Evolutionary conservation across 345 rosid genomes (phyloP), one percentile per base, ranked within the genome.

Genomic region (Arabis alpina): DNA sequence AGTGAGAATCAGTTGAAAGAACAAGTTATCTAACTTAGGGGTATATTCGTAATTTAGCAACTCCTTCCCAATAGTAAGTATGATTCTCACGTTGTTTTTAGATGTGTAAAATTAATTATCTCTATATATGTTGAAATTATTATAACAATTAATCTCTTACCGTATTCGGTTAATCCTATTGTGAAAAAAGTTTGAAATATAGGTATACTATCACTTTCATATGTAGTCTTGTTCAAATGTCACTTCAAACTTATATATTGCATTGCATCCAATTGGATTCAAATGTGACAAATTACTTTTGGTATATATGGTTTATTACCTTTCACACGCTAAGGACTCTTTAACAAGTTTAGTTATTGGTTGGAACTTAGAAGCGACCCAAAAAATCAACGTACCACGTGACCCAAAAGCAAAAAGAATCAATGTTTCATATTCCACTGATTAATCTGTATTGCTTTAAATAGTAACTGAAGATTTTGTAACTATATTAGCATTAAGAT

Each of bases 1-100:
- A 69, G 76, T 36, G 75, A 71, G 39, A 54, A 55, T 54, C 87
- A 87, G 25, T 71, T 87, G 24, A 75, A n/a, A 12, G 66, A 47
- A 47, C 86, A 89, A 66, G 61, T 68, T 10, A 86, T 3, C 66
- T 78, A 72, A 70, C 12, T 10, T 32, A 12, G 42, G 28, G 23
- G 15, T 64, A n/a, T 47, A 40, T 63, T 48, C 49, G 12, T 40
- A 55, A 49, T 14, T 52, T 5, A 42, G 19, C 13, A 28, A 8
- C 1, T 0, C 13, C 4, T 65, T 15, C 0, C 42, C 23, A 19
- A 19, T 19, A 19, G 23, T 19, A 19, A 11, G 15, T 27, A 53
- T 41, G 30, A 41, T 66, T 66, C 51, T 51, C 48, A 53, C 16
- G 6, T 34, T 32, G 34, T 15, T 4, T 10, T 40, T 23, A 59